Evolutionary conservation across 2,329 filamentous ascomycete species (phyloP).

Genomic region (Epicoccum sorghinum): DNA sequence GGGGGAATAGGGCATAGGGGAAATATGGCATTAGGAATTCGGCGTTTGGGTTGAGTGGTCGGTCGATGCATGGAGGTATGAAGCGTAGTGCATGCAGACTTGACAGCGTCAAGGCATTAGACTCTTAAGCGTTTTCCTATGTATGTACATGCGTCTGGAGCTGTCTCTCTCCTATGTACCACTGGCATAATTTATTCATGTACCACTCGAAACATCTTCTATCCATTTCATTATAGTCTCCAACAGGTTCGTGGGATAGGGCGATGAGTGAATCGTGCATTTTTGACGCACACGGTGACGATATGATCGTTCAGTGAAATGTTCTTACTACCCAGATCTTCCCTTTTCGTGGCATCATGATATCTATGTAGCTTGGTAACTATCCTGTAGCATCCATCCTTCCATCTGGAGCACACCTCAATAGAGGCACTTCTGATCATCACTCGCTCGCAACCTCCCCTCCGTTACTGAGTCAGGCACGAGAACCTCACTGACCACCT

Average conservation of each 20-base stretch:
- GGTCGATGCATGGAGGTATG: slow-evolving; percentile 2
- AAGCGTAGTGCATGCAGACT: slow-evolving; percentile 2
- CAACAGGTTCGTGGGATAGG: slow-evolving; percentile 2
- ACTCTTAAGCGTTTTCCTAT: slow-evolving; percentile 2
- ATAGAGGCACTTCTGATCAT: slow-evolving; percentile 2
- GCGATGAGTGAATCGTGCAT: background rate
- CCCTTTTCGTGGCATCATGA: slow-evolving; percentile 1
- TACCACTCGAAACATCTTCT: slow-evolving; percentile 2
- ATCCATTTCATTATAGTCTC: slow-evolving; percentile 1
- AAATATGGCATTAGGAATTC: slow-evolving; percentile 1
- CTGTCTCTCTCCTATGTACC: slow-evolving; percentile 1
- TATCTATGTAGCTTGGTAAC: slow-evolving; percentile 1
- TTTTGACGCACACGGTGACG: slow-evolving; percentile 1
- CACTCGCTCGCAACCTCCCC: slow-evolving; percentile 1
- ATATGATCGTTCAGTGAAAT: background rate
- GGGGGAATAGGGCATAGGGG: slow-evolving; percentile 11
- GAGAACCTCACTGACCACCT: slow-evolving; percentile 1
- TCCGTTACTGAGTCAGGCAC: slow-evolving; percentile 1
- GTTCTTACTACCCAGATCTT: slow-evolving; percentile 2
- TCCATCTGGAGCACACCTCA: slow-evolving; percentile 2
- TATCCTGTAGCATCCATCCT: slow-evolving; percentile 1
- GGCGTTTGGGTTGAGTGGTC: slow-evolving; percentile 1
- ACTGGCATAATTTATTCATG: slow-evolving; percentile 3
- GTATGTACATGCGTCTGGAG: slow-evolving; percentile 2
- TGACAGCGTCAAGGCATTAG: slow-evolving; percentile 3